Conservation (phyloP, 495 filamentous ascomycete species). For the Xylaria venustula region DNA sequence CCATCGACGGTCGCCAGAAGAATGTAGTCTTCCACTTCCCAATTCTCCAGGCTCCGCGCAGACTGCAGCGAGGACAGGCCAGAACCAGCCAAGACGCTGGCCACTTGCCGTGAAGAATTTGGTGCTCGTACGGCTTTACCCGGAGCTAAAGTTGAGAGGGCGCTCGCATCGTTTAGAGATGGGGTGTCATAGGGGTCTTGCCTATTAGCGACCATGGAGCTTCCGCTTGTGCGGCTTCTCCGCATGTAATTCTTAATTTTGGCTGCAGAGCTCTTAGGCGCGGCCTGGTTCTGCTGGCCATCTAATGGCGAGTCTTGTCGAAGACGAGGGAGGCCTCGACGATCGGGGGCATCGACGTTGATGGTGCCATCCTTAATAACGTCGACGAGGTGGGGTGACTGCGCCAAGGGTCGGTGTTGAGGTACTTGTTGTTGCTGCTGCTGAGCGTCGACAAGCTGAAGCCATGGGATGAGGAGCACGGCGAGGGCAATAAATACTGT, state of each 20-base stretch:
- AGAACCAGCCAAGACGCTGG: constrained; percentile 43
- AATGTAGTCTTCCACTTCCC: constrained; percentile 99
- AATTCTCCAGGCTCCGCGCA: constrained; percentile 96
- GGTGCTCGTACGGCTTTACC: constrained; percentile 83
- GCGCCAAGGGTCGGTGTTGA: constrained; percentile 23
- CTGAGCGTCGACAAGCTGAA: constrained; percentile 56
- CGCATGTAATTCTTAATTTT: constrained; percentile 14
- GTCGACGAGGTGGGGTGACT: constrained; percentile 24
- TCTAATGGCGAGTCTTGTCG: constrained; percentile 33
- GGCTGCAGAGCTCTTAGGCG: constrained; percentile 24
- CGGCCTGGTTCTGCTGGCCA: constrained; percentile 15
- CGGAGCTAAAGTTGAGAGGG: constrained; percentile 92
- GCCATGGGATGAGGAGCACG: constrained; percentile 51
- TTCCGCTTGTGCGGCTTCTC: constrained; percentile 20
- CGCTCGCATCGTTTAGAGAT: constrained; percentile 78
- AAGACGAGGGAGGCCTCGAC: constrained; percentile 14
- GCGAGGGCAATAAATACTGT: constrained; percentile 50
- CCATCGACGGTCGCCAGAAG: constrained; percentile 99
- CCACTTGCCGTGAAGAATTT: constrained; percentile 63
- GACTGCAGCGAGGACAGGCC: constrained; percentile 75
- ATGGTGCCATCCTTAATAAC: constrained; percentile 29
- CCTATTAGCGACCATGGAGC: constrained; percentile 23
- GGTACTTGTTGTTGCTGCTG: constrained; percentile 53
- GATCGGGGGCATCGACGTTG: constrained; percentile 17
- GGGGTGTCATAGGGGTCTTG: constrained; percentile 38